Base-by-base conservation (phyloP, 2,329 filamentous ascomycete genomes). In the Nannizzia gypsea region DNA sequence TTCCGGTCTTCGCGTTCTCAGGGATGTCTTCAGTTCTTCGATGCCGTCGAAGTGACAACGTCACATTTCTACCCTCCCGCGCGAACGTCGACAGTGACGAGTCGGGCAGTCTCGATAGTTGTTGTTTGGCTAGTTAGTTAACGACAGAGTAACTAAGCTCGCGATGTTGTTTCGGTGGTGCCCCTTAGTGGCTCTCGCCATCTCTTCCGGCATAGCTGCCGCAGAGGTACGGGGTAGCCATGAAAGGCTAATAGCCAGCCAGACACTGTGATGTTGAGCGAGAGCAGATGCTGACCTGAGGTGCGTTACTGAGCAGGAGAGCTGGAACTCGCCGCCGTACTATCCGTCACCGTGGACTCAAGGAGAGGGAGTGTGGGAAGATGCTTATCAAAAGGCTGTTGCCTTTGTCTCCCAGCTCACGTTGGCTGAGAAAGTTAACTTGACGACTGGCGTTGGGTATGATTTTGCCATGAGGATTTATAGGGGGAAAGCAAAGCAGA, bases 261-360 rank as follows among this genome's bases (percentile, higher is more conserved):
- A 28, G 11, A 17, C n/a, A 42, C 13, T n/a, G 17, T 28, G 15
- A 20, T 36, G 4, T 11, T 36, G 31, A 11, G 31, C 31, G 31
- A 36, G 9, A 36, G 31, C 31, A 8, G 31, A 36, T 13, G 31
- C 34, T 42, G 26, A 56, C 36, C 8, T 40, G 26, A 34, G 6
- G 11, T 28, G 22, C 34, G 11, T 42, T 42, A 42, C 38, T 5
- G 13, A 17, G 17, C 22, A 59, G 52, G 46, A 58, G 34, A 56
- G 56, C 71, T 71, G 72, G 9, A 70, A 68, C 56, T 84, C 82
- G 24, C 82, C 82, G 50, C 88, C 89, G 1, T 82, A 81, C 69
- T 96, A 96, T 69, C 90, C 90, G 0, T 91, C 89, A 28, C 90
- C 90, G 76, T 95, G 90, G 89, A 86, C 87, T 75, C 82, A 88